These are phyloP conservation scores for Salix dunnii DNA, from an alignment of 345 rosid species.

Conservation along the genomic window DNA sequence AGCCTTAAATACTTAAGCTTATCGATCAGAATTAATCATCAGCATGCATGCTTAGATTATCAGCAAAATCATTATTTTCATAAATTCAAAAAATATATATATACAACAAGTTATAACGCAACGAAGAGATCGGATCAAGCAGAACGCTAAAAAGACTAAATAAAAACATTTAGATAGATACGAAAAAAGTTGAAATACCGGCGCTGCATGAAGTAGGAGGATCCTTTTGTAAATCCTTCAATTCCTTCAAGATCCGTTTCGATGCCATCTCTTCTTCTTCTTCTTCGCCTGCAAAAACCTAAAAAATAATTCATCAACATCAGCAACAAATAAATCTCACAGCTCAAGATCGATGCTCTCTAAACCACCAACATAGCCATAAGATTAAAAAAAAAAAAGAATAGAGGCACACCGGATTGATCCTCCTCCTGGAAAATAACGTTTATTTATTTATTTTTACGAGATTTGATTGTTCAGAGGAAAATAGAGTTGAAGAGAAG, in stretches of 20 bases:
- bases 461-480: background rate
- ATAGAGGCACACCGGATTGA: background rate
- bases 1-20: background rate
- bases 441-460: too few relatives aligned
- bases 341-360: background rate
- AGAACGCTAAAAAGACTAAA: background rate
- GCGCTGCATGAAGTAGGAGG: slow-evolving; percentile 32
- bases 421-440: background rate
- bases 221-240: slow-evolving; percentile 31
- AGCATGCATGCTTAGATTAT: background rate
- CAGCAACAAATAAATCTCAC: background rate
- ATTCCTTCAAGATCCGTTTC: slow-evolving; percentile 28
- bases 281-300: background rate
- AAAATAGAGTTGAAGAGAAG: background rate
- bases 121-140: background rate
- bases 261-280: slow-evolving; percentile 19
- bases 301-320: background rate
- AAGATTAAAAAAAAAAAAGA: background rate
- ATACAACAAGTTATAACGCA: background rate
- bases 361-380: background rate
- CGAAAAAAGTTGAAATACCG: background rate
- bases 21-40: background rate
- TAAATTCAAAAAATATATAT: background rate
- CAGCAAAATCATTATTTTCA: background rate
- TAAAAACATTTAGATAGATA: background rate